Evolutionary conservation across 1,139 yeast genomes (phyloP).

Genomic region (Trichomonascaceae sp.): DNA sequence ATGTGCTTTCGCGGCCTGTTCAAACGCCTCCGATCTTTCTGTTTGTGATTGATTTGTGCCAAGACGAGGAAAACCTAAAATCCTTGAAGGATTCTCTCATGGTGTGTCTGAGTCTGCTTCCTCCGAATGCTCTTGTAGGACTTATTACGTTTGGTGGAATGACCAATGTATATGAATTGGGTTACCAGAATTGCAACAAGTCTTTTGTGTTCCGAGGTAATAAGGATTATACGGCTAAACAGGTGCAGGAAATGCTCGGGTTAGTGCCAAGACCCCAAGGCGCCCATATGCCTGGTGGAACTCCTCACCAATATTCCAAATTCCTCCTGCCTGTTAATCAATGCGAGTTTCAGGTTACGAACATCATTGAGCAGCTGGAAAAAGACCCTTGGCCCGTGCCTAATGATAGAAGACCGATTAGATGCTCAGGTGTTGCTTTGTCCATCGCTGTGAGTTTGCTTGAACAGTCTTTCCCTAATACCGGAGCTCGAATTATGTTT

Average conservation of each 20-base stretch:
- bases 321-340: conserved; percentile 82
- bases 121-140: conserved; percentile 90
- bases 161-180: conserved; percentile 90
- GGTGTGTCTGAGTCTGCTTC: conserved; percentile 74
- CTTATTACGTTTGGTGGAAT: conserved; percentile 91
- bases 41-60: conserved; percentile 88
- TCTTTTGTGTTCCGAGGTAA: conserved; percentile 90
- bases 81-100: conserved; percentile 85
- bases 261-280: conserved; percentile 37
- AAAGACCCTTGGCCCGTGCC: conserved; percentile 92
- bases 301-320: conserved; percentile 44
- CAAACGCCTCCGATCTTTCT: conserved; percentile 89
- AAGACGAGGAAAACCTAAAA: conserved; percentile 85
- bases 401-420: conserved; percentile 77
- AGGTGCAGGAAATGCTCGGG: conserved; percentile 69
- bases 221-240: conserved; percentile 74
- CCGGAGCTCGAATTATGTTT: conserved; percentile 85
- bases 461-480: conserved; percentile 81
- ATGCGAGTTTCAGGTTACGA: conserved; percentile 81
- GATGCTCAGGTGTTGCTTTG: conserved; percentile 92
- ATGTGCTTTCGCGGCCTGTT: conserved; percentile 81
- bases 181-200: conserved; percentile 69
- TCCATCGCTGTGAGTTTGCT: conserved; percentile 76
- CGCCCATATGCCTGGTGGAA: conserved; percentile 22
- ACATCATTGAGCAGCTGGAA: conserved; percentile 69